Conservation (phyloP, 371 early-diverging fungal genomes). For the Mucor plumbeus region DNA sequence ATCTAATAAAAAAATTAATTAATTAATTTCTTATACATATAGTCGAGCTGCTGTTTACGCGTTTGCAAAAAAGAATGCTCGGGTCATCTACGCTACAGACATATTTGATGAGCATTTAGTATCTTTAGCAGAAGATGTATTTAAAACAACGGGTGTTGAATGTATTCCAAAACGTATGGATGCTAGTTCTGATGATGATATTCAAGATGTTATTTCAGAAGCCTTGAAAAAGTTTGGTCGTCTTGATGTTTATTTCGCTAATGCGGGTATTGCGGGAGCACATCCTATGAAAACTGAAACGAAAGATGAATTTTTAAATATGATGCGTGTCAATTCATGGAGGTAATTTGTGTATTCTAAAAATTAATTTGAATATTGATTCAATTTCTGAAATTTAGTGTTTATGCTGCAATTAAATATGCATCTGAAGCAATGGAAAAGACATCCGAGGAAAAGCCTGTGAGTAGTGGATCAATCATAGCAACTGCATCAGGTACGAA, state of each 20-base stretch:
- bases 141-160: conserved; percentile 39
- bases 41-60: conserved; percentile 51
- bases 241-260: conserved; percentile 64
- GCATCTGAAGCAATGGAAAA: conserved; percentile 42
- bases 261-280: conserved; percentile 43
- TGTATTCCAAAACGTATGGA: conserved; percentile 46
- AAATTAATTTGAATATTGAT: no score
- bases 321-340: conserved; percentile 41
- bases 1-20: neutral
- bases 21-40: neutral
- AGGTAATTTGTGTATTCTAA: conserved; percentile 5
- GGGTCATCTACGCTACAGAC: conserved; percentile 55
- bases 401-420: conserved; percentile 45
- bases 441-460: conserved; percentile 14
- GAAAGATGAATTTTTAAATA: conserved; percentile 25
- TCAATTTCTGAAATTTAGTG: conserved; percentile 12
- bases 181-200: conserved; percentile 46
- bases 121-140: conserved; percentile 43
- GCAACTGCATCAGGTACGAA: conserved; percentile 43
- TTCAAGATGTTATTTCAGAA: conserved; percentile 39
- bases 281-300: conserved; percentile 22
- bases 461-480: conserved; percentile 42
- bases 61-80: conserved; percentile 46
- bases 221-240: conserved; percentile 51
- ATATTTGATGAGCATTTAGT: conserved; percentile 33